Base-by-base conservation (phyloP, 305 asterid species). In the Lippia alba region DNA sequence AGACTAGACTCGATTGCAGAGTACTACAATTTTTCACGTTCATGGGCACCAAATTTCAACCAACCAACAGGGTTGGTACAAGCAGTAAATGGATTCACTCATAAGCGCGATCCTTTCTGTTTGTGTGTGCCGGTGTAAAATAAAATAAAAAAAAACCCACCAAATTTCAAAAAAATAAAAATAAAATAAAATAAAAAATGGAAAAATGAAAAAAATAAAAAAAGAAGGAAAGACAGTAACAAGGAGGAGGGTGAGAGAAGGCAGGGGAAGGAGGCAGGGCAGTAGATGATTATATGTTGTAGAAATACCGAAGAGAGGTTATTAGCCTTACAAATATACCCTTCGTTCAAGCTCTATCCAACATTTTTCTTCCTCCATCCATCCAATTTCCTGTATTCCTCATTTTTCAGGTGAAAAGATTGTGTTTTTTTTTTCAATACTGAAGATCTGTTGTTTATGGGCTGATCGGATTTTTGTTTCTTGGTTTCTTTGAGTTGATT, bases 391-490 rank as follows among this genome's bases (percentile, higher is more conserved):
- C 17, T 49, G 1, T 36, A 50, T 0, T 7, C 54, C 53, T 49
- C 19, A 17, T 56, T 61, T 70, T 55, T 39, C 59, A 59, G 73
- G 79, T 74, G 58, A 12, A 30, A 14, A 41, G n/a, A 6, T 40
- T 64, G 67, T 56, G 46, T 17, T 55, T 66, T 75, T 62, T 68
- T 41, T 49, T 56, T 51, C 49, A 20, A 24, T 53, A 50, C 72
- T 56, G 79, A 80, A 76, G 92, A 87, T 89, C 89, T 79, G 78
- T 61, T 67, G n/a, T 72, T 81, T 78, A 79, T 87, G 79, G 82
- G 66, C 48, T 67, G 74, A 77, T 74, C 73, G 44, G 66, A 40
- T 78, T 71, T 63, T 71, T 66, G 41, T 10, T 48, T 66, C 30
- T 24, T 24, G 30, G 30, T 8, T 49, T 66, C 14, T 63, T 73